A percentile compares a stretch with the other conserved stretches of the same genome.
phyloP scores from a whole-genome alignment of 352 stramenopile species.

The Pythium folliculosum region DNA sequence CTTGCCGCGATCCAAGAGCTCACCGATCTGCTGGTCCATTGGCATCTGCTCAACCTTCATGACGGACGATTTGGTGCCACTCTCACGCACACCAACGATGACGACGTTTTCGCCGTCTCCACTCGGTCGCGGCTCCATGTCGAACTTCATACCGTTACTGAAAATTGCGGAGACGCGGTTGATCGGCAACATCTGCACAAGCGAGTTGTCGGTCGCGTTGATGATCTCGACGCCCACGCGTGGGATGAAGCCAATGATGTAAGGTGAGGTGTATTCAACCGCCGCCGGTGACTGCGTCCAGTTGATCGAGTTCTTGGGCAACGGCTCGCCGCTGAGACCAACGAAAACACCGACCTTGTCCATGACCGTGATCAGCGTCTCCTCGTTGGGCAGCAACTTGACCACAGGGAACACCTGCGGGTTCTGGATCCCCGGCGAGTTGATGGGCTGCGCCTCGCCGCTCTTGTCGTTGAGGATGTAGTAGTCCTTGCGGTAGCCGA shows the following conservation, averaged over 20 bases:
- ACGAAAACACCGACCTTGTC: slow-evolving; percentile 85
- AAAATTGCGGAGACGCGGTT: slow-evolving; percentile 74
- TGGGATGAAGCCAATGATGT: slow-evolving; percentile 76
- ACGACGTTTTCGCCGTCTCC: slow-evolving; percentile 81
- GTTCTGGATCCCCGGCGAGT: slow-evolving; percentile 69
- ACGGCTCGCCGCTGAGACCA: slow-evolving; percentile 71
- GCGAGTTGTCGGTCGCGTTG: slow-evolving; percentile 62
- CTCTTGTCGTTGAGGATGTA: slow-evolving; percentile 84
- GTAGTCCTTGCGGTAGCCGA: slow-evolving; percentile 77
- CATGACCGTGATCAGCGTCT: slow-evolving; percentile 80
- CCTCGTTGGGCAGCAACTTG: slow-evolving; percentile 85
- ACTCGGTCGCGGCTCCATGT: slow-evolving; percentile 80
- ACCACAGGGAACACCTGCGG: slow-evolving; percentile 68
- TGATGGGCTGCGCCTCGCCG: slow-evolving; percentile 69
- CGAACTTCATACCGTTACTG: slow-evolving; percentile 90
- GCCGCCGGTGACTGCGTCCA: slow-evolving; percentile 74
- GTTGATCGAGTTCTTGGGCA: slow-evolving; percentile 82
- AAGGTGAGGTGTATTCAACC: slow-evolving; percentile 80
- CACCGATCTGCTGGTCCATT: slow-evolving; percentile 80
- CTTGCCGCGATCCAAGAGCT: slow-evolving; percentile 81
- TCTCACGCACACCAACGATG: slow-evolving; percentile 73
- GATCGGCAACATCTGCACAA: slow-evolving; percentile 78
- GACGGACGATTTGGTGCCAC: slow-evolving; percentile 64
- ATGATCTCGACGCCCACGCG: slow-evolving; percentile 84
- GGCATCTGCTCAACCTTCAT: slow-evolving; percentile 88